Evolutionary conservation across 1,284 basidiomycete genomes (phyloP), one percentile per base, ranked within the genome.

Genomic region (Hypsizygus ulmarius): DNA sequence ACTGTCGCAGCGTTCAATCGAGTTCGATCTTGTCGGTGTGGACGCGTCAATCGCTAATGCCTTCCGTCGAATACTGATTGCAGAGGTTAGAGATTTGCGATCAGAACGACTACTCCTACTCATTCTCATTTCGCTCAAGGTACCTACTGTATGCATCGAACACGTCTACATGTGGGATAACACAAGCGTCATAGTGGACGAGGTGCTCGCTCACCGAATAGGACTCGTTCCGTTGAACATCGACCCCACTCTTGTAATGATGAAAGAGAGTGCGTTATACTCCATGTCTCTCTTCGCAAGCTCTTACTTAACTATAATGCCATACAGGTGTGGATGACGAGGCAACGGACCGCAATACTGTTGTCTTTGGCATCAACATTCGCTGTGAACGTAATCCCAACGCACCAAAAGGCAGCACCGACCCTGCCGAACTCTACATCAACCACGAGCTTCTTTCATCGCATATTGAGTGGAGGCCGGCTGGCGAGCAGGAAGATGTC

Each of bases 41-140:
- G 97, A 99, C 68, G 92, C 97, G 0, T 90, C 90, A 25, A 90
- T 99, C 45, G 94, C 97, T 19, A 99, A 99, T 66, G 93, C 96
- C 0, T 81, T 97, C 57, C 80, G 97, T 36, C n/a, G n/a, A n/a
- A 90, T 96, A 47, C 76, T 98, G 62, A 91, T 99, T 44, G 90
- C 97, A 19, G 96, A 99, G 78, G 95, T 92, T 40, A 32, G 16
- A 28, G n/a, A 16, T 21, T 1, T n/a, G 9, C 43, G 33, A 35
- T 52, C 5, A 12, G 3, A 21, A 15, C n/a, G n/a, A n/a, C n/a
- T n/a, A 25, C 7, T 3, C 7, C 3, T 25, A 3, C 21, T 6
- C n/a, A 3, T 1, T 21, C 47, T 57, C n/a, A 49, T 19, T 4
- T 33, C 15, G 21, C 6, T 12, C 8, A 32, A 93, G 91, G 89